Base-by-base conservation (phyloP, 306 rosid species). In the Astragalus membranaceus region DNA sequence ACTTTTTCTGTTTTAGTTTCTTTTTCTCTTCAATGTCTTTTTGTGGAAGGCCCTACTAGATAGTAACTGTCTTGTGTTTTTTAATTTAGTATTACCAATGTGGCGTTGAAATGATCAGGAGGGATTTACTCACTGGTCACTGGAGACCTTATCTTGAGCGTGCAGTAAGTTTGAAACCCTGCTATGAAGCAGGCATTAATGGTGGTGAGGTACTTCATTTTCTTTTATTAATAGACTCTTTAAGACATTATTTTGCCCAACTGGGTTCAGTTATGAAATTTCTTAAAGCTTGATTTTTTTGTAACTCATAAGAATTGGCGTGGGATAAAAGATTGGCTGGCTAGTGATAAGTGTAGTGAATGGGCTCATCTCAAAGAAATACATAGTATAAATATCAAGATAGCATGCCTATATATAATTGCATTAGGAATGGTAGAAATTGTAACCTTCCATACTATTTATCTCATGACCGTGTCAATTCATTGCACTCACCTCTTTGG, bases 141-240 rank as follows among this genome's bases (percentile, higher is more conserved):
- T 90, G 98, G 98, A 87, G 84, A 78, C 98, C 98, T 69, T 94
- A 94, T 77, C 96, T 94, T 81, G 92, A 90, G 71, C 98, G 96
- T 78, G 97, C 96, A 67, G 72, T 94, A 72, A 88, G 90, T 87
- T 87, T 94, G 85, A 90, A 85, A 67, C 98, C 98, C 29, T 88
- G 97, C 89, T 94, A 94, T 75, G 92, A 88, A 78, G 96, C 85
- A 49, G 95, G 96, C 82, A 86, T 83, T 83, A 84, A 94, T 69
- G 98, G 98, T 79, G 98, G 97, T 48, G 98, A 90, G 97, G 98
- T 94, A 83, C 64, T 43, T 70, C 67, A 37, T 62, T 60, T 55
- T 58, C 75, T 66, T 41, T 26, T 48, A 51, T 65, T 53, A 46
- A 20, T 33, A 49, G 52, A 55, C 60, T 67, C 59, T 48, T 67